phyloP scores from a whole-genome alignment of 139 green algal genomes.

The Edaphochlamys debaryana region DNA sequence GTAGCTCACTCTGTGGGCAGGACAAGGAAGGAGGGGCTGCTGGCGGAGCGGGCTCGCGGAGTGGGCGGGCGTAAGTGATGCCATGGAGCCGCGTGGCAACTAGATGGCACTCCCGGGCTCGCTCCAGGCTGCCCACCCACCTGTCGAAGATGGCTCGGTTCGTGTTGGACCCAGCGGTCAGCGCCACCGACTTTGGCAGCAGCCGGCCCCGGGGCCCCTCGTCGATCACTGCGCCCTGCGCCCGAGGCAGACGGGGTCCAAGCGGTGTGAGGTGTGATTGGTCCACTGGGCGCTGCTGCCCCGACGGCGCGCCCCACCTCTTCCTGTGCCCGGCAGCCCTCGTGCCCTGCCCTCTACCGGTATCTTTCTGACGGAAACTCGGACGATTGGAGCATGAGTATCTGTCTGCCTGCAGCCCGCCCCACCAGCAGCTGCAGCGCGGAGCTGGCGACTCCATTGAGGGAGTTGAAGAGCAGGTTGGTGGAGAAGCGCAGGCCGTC shows the following conservation, averaged over 20 bases:
- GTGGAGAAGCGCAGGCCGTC: neutral
- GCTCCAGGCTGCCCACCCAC: neutral
- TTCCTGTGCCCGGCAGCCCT: too few species aligned
- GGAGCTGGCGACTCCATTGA: constrained; percentile 9
- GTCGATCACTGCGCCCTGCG: neutral
- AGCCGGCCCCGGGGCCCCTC: constrained; percentile 7
- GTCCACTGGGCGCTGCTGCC: neutral
- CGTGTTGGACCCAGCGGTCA: neutral
- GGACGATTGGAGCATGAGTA: too few species aligned
- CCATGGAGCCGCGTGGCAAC: too few species aligned
- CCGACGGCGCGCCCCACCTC: too few species aligned
- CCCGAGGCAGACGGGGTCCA: too few species aligned
- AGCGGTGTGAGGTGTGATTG: neutral
- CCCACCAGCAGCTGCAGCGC: neutral
- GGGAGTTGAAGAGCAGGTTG: constrained; percentile 12
- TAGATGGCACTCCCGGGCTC: too few species aligned
- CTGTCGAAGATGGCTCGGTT: neutral
- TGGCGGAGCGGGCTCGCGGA: too few species aligned
- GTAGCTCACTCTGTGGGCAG: neutral
- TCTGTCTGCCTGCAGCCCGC: too few species aligned
- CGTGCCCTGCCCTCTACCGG: too few species aligned
- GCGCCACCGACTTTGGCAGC: neutral
- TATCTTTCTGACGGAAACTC: too few species aligned
- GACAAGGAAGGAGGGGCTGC: neutral
- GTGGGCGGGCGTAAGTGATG: too few species aligned